Base-by-base conservation (phyloP, 139 green algal species). In the Micromonas pusilla region DNA sequence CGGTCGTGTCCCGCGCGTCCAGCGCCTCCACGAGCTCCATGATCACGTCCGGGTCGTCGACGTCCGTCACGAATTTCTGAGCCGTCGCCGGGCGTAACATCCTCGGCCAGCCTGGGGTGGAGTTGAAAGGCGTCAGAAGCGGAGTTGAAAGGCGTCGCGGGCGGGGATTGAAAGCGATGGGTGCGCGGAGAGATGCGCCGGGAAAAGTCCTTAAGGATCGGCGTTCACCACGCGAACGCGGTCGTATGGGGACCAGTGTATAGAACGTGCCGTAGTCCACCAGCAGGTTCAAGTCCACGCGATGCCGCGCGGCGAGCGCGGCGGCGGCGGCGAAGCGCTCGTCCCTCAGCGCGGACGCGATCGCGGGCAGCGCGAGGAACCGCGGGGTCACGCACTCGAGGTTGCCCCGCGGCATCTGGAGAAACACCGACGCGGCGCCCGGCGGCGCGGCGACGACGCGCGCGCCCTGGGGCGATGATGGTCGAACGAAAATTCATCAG, bases 251-350 rank as follows among this genome's bases (percentile, higher is more conserved):
- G n/a, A n/a, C n/a, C n/a, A n/a, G n/a, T n/a, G n/a, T n/a, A n/a
- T n/a, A n/a, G n/a, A n/a, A n/a, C n/a, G n/a, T n/a, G n/a, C n/a
- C 33, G 73, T 89, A 93, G 83, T 97, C 94, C 20, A 94, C 91
- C n/a, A 98, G 52, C 37, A 97, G 53, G 81, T 97, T 97, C 0
- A 96, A 82, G 81, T 98, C 94, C 38, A 98, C 81, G 9, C 91
- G 80, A 28, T 87, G 77, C 3, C 77, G 66, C 5, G 76, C 52
- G 25, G 57, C 77, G 20, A 84, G 33, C 32, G 52, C 32, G 36
- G 77, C 52, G 26, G 82, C 82, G 21, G 33, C 60, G 21, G 34
- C 32, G 36, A 68, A 87, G 23, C 80, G 33, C 0, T 77, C 65
- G 1, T 4, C 26, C 32, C 83, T 60, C n/a, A 98, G 82, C 3